phyloP scores from a whole-genome alignment of 1,284 basidiomycete genomes.

The Kalmanozyma brasiliensis region DNA sequence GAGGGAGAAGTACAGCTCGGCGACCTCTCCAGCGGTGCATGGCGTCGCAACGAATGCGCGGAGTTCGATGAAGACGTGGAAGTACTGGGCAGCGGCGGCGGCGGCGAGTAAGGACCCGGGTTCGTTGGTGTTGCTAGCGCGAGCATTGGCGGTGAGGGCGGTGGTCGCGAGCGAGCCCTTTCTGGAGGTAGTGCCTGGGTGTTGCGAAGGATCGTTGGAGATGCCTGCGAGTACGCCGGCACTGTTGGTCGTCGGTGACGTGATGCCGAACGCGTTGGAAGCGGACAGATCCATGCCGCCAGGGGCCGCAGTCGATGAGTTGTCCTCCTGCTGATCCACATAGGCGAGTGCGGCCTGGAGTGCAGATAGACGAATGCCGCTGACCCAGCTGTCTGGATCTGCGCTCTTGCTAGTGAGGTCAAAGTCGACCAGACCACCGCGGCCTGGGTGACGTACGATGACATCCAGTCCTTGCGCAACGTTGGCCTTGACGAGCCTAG shows the following conservation, averaged over 20 bases:
- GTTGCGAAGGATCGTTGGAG: conserved; percentile 19
- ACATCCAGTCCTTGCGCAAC: conserved; percentile 91
- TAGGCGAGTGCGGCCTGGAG: conserved; percentile 67
- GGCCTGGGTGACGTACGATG: conserved; percentile 91
- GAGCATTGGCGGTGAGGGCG: conserved; percentile 3
- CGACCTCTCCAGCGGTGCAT: conserved; percentile 87
- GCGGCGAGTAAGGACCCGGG: background rate
- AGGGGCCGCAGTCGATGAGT: conserved; percentile 10
- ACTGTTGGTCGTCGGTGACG: conserved; percentile 44
- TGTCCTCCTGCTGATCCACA: conserved; percentile 53
- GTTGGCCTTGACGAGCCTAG: conserved; percentile 87
- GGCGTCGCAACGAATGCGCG: conserved; percentile 90
- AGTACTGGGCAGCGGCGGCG: conserved; percentile 50
- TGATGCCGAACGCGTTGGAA: conserved; percentile 58
- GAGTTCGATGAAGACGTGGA: conserved; percentile 86
- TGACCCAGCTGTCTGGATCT: conserved; percentile 62
- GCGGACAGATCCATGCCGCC: conserved; percentile 53
- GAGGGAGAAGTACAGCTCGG: conserved; percentile 91
- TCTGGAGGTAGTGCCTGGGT: conserved; percentile 9
- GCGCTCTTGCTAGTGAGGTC: conserved; percentile 55
- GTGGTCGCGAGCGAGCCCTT: conserved; percentile 19
- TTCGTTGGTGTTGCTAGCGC: conserved; percentile 1
- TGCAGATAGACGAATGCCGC: conserved; percentile 65
- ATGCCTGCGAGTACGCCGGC: conserved; percentile 52
- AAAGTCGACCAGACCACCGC: conserved; percentile 82